Evolutionary conservation across 495 filamentous ascomycete species (phyloP).

Genomic region (Sordaria brevicollis): DNA sequence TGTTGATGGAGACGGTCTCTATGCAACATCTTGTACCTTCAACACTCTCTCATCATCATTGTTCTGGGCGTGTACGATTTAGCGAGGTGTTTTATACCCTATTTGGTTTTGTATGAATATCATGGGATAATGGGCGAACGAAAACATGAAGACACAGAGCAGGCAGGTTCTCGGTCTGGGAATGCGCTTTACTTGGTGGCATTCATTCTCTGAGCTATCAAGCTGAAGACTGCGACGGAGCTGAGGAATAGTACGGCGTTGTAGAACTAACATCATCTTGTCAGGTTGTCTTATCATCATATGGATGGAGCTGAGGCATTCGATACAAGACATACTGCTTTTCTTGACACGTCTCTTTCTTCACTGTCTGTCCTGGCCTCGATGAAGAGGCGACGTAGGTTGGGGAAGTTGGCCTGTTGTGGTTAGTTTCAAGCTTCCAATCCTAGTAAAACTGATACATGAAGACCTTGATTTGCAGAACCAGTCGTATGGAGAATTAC

Average conservation of each 20-base stretch:
- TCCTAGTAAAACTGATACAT: background rate
- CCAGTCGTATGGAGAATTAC: background rate
- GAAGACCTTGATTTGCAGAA: background rate
- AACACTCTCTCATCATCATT: background rate
- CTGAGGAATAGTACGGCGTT: slow-evolving; percentile 94
- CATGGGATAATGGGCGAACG: background rate
- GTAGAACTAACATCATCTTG: slow-evolving; percentile 63
- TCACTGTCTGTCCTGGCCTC: slow-evolving; percentile 89
- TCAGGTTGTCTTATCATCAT: background rate
- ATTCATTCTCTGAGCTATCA: slow-evolving; percentile 66
- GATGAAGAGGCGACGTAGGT: slow-evolving; percentile 90
- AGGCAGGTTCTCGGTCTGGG: background rate
- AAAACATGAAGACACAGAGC: background rate
- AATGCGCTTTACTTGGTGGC: slow-evolving; percentile 22
- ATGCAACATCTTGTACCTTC: background rate
- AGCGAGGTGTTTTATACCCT: background rate
- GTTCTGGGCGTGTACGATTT: background rate
- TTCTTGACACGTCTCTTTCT: slow-evolving; percentile 88
- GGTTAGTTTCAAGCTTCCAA: background rate
- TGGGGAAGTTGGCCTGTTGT: slow-evolving; percentile 73
- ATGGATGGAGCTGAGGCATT: background rate
- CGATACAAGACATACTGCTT: slow-evolving; percentile 53
- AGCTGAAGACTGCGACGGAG: slow-evolving; percentile 84
- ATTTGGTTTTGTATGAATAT: background rate
- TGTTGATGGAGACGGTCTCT: background rate